Evolutionary conservation across 306 rosid genomes (phyloP).

Genomic region (Vachellia collinsii): DNA sequence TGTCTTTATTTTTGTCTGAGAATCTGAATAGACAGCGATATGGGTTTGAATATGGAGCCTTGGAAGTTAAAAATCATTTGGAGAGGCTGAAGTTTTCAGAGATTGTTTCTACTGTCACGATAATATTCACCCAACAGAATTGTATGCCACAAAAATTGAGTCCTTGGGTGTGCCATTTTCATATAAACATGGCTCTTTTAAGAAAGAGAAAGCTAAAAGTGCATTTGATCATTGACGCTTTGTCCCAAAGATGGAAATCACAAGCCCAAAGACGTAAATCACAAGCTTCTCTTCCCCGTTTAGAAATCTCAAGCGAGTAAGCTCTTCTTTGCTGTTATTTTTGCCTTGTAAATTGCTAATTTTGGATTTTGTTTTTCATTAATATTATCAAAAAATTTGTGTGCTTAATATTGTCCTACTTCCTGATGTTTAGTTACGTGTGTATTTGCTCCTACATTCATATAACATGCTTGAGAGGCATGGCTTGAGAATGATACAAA

Average conservation of each 20-base stretch:
- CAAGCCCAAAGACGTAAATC: constrained; percentile 52
- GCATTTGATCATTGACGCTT: constrained; percentile 60
- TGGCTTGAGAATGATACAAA: background rate
- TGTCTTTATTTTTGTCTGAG: constrained; percentile 72
- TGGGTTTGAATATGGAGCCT: constrained; percentile 84
- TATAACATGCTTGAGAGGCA: background rate
- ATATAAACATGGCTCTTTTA: constrained; percentile 63
- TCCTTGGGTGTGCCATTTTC: constrained; percentile 96
- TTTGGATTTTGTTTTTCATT: background rate
- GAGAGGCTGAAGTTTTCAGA: constrained; percentile 70
- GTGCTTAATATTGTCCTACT: constrained; percentile 16
- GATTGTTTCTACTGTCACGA: constrained; percentile 73
- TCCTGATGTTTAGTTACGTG: background rate
- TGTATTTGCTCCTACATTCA: background rate
- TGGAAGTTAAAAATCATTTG: constrained; percentile 77
- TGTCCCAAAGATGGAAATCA: constrained; percentile 53
- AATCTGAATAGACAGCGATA: constrained; percentile 66
- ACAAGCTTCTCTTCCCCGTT: constrained; percentile 46
- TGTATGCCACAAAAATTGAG: constrained; percentile 48
- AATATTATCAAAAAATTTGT: background rate
- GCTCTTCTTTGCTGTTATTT: constrained; percentile 40
- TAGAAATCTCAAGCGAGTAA: constrained; percentile 74
- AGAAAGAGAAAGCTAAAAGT: constrained; percentile 60
- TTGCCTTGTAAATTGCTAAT: constrained; percentile 9
- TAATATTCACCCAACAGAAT: constrained; percentile 61